Base-by-base conservation (phyloP, 208 protist genomes). In the Willaertia magna region DNA sequence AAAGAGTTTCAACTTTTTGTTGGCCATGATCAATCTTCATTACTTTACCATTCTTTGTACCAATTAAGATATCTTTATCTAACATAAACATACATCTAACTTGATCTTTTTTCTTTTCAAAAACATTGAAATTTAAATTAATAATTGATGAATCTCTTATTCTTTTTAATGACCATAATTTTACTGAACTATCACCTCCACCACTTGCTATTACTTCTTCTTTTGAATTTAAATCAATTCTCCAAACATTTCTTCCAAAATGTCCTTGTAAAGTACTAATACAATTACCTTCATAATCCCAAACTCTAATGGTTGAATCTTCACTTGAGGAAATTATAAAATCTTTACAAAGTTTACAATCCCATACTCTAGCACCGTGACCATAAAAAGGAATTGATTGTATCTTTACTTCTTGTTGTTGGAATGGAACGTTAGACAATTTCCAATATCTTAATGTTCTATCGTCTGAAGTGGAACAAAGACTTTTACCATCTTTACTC, bases 241-340 rank as follows among this genome's bases (percentile, higher is more conserved):
- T 79, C 74, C 74, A 79, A 47, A 79, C 74, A 47, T 79, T 79
- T 79, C 30, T 79, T 42, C 74, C 74, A 46, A 39, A 47, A 47
- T 79, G 74, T n/a, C 74, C 74, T 46, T 46, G 34, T 16, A 79
- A 9, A n/a, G 42, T 79, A 11, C 11, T 30, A 22, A 79, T 16
- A 79, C 40, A 79, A 47, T 43, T 79, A 47, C 74, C 74, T 14
- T 43, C 20, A 46, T 47, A 79, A 30, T 79, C 40, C 74, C 74
- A 79, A 14, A 79, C 16, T 47, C 40, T 43, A 7, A 79, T 39
- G 0, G 40, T 47, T 6, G 34, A 9, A 47, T 79, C 74, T 47
- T 79, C 74, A 79, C 40, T 47, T n/a, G n/a, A 34, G 0, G 74
- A 79, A 0, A 79, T 22, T n/a, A 79, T 46, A 30, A 44, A 47